Base-by-base conservation (phyloP, 139 green algal species). In the Chlamydomonas schloesseri region DNA sequence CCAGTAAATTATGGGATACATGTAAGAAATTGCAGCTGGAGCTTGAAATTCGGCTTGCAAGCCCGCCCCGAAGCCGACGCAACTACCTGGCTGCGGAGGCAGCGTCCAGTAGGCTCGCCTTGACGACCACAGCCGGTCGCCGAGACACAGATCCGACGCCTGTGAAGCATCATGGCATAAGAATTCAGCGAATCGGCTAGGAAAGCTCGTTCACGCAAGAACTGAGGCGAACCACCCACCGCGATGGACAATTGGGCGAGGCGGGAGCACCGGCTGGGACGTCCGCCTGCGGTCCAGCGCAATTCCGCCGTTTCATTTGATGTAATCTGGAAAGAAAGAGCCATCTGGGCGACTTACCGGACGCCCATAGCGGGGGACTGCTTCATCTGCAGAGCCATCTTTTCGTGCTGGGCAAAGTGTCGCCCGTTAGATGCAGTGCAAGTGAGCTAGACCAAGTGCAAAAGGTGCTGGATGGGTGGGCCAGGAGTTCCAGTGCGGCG, bases 11-110 rank as follows among this genome's bases (percentile, higher is more conserved):
- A 55, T 36, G 26, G n/a, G 67, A 33, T 34, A 1, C 15, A 8
- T 50, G 42, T 50, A 50, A 50, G 42, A 5, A 50, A 5, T 50
- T 18, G 55, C 9, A 57, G 2, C 3, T 26, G 55, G 55, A 26
- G 17, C 2, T 11, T 2, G 20, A 21, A 53, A 81, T 20, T 53
- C 3, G n/a, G 3, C 1, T 3, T n/a, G 3, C 2, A 18, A 5
- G 20, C 4, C 33, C 0, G 73, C 53, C 6, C 60, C 24, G 24
- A 36, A 42, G 78, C 64, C 64, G 78, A 17, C 64, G 29, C 64
- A 84, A 74, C 78, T 75, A 84, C 78, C 78, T 84, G 78, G 46
- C 64, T 67, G 64, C 60, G 62, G 76, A 73, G 62, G 28, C 65
- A 28, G 78, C 65, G 29, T 85, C 79, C 47, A 85, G 72, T 3